Percentiles rank a stretch among this genome's conserved stretches.
phyloP scores from a whole-genome alignment of 192 early-diverging fungal species.

The Mortierella claussenii region DNA sequence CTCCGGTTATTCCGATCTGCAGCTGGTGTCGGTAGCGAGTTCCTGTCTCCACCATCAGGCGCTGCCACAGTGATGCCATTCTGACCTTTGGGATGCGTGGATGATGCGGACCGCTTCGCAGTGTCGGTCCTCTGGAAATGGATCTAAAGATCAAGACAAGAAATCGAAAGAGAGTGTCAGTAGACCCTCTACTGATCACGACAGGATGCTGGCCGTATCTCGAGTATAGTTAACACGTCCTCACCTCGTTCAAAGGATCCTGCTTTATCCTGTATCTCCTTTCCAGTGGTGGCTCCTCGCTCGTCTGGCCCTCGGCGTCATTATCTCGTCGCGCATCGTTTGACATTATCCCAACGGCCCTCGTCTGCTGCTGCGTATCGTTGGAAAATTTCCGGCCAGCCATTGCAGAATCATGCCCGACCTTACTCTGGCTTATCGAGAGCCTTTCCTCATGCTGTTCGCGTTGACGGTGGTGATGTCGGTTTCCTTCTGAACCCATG shows the following conservation, averaged over 20 bases:
- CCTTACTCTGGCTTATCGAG: not conserved
- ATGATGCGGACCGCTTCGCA: not conserved
- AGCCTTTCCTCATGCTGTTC: not conserved
- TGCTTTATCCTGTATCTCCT: constrained; percentile 1
- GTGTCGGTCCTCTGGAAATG: no score
- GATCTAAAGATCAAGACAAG: no score
- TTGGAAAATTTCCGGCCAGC: no score
- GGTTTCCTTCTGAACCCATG: not conserved
- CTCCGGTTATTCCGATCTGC: no score
- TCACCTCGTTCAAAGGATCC: no score
- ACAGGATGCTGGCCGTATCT: no score
- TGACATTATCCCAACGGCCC: no score
- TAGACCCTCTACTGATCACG: no score
- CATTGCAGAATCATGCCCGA: no score
- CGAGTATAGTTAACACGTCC: no score
- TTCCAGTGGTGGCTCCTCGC: constrained; percentile 16
- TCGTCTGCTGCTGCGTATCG: no score
- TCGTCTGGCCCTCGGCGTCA: not conserved
- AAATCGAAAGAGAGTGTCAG: no score
- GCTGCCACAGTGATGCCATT: not conserved
- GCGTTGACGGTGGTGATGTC: constrained; percentile 2
- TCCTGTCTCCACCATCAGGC: not conserved
- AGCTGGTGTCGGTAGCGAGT: not conserved
- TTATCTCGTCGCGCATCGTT: not conserved
- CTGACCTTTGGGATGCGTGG: not conserved